phyloP scores from a whole-genome alignment of 1,284 basidiomycete species.

The Tylopilus orsonianus region DNA sequence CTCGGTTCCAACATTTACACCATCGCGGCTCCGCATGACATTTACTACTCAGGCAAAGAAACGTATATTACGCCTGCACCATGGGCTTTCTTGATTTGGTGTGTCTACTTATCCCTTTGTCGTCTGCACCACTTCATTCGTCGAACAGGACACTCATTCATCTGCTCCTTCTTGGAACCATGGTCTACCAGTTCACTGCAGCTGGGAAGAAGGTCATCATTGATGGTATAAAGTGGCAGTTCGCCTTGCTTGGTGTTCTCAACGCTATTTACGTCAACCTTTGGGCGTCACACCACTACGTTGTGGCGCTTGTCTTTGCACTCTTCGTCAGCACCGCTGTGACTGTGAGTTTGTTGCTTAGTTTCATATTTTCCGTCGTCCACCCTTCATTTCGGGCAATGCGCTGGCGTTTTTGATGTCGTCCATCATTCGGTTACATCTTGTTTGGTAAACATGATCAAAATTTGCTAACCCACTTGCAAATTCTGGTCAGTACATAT shows the following conservation, averaged over 20 bases:
- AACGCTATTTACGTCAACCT: conserved; percentile 86
- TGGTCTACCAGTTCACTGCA: conserved; percentile 88
- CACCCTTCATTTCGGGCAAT: conserved; percentile 13
- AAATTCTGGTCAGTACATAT: conserved; percentile 64
- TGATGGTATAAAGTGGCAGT: conserved; percentile 86
- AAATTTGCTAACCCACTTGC: conserved; percentile 13
- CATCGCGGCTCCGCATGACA: conserved; percentile 68
- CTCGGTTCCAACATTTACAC: conserved; percentile 89
- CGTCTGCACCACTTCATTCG: conserved; percentile 16
- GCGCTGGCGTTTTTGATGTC: conserved; percentile 6
- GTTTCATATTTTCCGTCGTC: conserved; percentile 4
- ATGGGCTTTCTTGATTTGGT: conserved; percentile 87
- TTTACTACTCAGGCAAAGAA: conserved; percentile 70
- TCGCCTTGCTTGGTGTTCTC: conserved; percentile 81
- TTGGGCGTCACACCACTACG: conserved; percentile 71
- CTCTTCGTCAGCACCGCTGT: conserved; percentile 83
- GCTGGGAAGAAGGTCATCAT: conserved; percentile 79
- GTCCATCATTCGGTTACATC: conserved; percentile 5
- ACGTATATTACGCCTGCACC: conserved; percentile 90
- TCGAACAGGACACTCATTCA: conserved; percentile 76
- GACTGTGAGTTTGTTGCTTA: conserved; percentile 46
- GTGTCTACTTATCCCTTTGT: conserved; percentile 20
- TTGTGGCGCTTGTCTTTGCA: conserved; percentile 81
- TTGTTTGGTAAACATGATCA: conserved; percentile 8
- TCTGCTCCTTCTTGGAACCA: conserved; percentile 80